Base-by-base conservation (phyloP, 768 basidiomycete genomes). In the Cyclocybe cylindracea region DNA sequence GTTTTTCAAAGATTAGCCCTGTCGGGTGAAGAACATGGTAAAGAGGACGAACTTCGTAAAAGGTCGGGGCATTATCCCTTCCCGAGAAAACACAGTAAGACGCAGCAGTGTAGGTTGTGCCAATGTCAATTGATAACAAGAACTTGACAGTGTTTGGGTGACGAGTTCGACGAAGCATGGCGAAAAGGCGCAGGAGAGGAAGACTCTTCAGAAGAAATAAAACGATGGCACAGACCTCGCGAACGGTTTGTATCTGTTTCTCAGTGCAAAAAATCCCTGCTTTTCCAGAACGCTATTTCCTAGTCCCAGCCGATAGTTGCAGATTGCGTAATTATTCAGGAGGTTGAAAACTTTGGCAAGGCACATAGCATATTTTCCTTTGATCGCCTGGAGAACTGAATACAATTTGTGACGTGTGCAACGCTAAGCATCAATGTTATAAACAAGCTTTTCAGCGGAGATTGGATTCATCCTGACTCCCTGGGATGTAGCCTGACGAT, bases 51-150 rank as follows among this genome's bases (percentile, higher is more conserved):
- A 62, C 61, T 36, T 53, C 51, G 37, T 60, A 41, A 24, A 56
- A 54, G 8, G 7, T 19, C 1, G 51, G 44, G 4, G 24, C 57
- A 7, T 57, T 43, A 39, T 42, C 61, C 16, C 63, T 68, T 44
- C 66, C 63, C 3, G 69, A 24, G 24, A 24, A 50, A 37, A 74
- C 61, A 44, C 59, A 58, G 16, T 24, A 24, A 3, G 61, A 62
- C 2, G 66, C 57, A 0, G 69, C 73, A 4, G 69, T 71, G 46
- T 61, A 73, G 0, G 72, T 72, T 0, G 72, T 71, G 7, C 71
- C 71, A 7, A 73, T 61, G 40, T 73, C 70, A 10, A 73, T 67
- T 11, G 69, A 65, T 10, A 75, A 46, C 1, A 73, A 60, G 2
- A 74, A 37, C 44, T 65, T 70, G 46, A 40, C 24, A 2, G 39